These are phyloP conservation scores for Uronychia binucleata DNA, from an alignment of 73 alveolate species.

Conservation along the genomic window DNA sequence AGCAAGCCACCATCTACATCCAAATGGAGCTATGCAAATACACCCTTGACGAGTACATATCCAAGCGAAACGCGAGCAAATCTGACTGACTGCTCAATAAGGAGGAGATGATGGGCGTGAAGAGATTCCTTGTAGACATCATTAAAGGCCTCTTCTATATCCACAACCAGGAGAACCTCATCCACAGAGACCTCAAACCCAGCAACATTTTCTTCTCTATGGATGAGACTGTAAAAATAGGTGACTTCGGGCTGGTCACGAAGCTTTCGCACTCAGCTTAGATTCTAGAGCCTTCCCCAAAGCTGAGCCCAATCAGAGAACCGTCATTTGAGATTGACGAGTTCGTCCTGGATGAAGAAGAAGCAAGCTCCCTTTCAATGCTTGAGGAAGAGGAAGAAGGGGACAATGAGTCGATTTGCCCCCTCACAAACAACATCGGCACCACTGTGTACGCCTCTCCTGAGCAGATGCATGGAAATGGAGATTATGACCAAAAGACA, in stretches of 20 bases:
- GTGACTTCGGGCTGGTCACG: constrained; percentile 57
- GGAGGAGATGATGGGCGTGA: constrained; percentile 2
- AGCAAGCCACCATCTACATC: neutral
- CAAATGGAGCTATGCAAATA: neutral
- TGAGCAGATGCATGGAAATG: constrained; percentile 9
- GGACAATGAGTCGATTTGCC: neutral
- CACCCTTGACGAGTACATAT: neutral
- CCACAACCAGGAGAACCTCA: constrained; percentile 59
- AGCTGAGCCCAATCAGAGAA: neutral
- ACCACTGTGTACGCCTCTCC: constrained; percentile 35
- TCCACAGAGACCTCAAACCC: constrained; percentile 88
- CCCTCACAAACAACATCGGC: neutral
- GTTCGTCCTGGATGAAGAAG: neutral
- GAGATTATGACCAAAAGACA: constrained; percentile 20
- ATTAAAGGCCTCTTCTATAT: constrained; percentile 77
- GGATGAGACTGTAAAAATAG: constrained; percentile 39
- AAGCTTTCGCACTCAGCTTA: neutral
- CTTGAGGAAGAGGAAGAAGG: neutral
- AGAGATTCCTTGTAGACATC: constrained; percentile 52
- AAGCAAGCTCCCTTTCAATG: neutral
- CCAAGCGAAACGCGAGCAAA: neutral
- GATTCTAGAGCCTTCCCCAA: neutral
- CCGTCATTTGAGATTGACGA: neutral
- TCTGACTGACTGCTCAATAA: neutral
- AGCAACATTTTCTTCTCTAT: constrained; percentile 67